Conservation (phyloP, 805 yeast genomes). For the Candida golubevii region DNA sequence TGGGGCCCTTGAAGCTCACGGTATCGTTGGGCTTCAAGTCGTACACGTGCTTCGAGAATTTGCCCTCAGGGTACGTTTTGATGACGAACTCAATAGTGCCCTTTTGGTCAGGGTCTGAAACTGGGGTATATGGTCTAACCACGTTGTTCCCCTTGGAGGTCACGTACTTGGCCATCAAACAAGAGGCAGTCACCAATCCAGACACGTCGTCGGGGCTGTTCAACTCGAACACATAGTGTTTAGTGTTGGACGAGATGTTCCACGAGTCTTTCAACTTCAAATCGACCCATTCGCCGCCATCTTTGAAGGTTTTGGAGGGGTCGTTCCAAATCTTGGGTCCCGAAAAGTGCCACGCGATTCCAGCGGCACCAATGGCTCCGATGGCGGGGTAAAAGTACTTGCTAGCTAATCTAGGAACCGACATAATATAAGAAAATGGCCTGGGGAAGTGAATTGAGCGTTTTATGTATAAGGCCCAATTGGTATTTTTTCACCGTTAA, state of each 20-base stretch:
- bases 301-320: slow-evolving; percentile 47
- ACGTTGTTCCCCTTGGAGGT: slow-evolving; percentile 83
- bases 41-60: slow-evolving; percentile 72
- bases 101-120: slow-evolving; percentile 59
- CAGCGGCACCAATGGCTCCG: slow-evolving; percentile 33
- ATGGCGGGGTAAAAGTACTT: slow-evolving; percentile 27
- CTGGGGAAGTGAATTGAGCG: neutral
- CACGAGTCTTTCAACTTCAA: slow-evolving; percentile 49
- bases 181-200: slow-evolving; percentile 78
- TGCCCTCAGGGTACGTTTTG: slow-evolving; percentile 82
- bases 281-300: slow-evolving; percentile 69
- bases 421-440: slow-evolving; percentile 13
- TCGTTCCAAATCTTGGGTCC: slow-evolving; percentile 31
- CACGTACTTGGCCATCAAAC: slow-evolving; percentile 73
- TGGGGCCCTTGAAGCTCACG: slow-evolving; percentile 90
- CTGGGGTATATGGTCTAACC: slow-evolving; percentile 87
- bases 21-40: slow-evolving; percentile 73
- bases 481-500: neutral
- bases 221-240: slow-evolving; percentile 65
- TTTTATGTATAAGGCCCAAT: neutral
- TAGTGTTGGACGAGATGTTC: slow-evolving; percentile 59
- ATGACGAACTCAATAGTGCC: slow-evolving; percentile 79
- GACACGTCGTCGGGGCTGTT: slow-evolving; percentile 61
- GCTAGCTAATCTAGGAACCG: slow-evolving; percentile 20
- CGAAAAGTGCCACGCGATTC: slow-evolving; percentile 29